Conservation (phyloP, 495 filamentous ascomycete species). For the Hyaloscypha variabilis region DNA sequence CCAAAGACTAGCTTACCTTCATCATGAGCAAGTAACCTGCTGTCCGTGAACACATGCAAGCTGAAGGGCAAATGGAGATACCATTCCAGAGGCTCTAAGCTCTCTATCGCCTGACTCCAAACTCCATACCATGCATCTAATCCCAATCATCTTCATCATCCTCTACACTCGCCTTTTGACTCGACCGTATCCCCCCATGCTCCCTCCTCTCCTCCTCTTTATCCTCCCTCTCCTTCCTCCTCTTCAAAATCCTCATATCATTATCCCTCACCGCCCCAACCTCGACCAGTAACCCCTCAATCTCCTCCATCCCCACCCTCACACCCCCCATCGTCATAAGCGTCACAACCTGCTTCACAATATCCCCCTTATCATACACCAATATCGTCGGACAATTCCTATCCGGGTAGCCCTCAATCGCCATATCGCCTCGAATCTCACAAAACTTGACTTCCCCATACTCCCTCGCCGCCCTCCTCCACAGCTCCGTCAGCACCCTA, state of each 20-base stretch:
- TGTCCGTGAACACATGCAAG: too few species aligned
- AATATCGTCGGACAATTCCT: conserved; percentile 92
- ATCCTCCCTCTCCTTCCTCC: conserved; percentile 61
- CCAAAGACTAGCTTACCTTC: too few species aligned
- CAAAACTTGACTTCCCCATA: conserved; percentile 97
- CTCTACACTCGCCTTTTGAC: conserved; percentile 39
- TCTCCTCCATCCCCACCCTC: conserved; percentile 60
- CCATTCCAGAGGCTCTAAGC: conserved; percentile 1
- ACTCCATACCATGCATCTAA: conserved; percentile 40
- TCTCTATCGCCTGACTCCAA: conserved; percentile 29
- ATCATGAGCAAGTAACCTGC: too few species aligned
- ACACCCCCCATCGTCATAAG: conserved; percentile 75
- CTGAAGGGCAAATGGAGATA: neutral
- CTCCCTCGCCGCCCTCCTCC: conserved; percentile 78
- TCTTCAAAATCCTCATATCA: conserved; percentile 75
- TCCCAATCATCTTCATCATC: conserved; percentile 81
- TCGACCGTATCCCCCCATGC: conserved; percentile 45
- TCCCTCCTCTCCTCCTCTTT: conserved; percentile 49
- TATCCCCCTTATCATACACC: conserved; percentile 89
- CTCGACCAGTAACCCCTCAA: conserved; percentile 80
- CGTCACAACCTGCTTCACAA: conserved; percentile 85
- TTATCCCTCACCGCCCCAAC: conserved; percentile 74
- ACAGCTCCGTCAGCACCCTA: conserved; percentile 79
- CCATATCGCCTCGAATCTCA: conserved; percentile 89
- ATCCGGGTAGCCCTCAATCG: conserved; percentile 96